phyloP scores from a whole-genome alignment of 805 yeast species.

The Yamadazyma akitaensis region DNA sequence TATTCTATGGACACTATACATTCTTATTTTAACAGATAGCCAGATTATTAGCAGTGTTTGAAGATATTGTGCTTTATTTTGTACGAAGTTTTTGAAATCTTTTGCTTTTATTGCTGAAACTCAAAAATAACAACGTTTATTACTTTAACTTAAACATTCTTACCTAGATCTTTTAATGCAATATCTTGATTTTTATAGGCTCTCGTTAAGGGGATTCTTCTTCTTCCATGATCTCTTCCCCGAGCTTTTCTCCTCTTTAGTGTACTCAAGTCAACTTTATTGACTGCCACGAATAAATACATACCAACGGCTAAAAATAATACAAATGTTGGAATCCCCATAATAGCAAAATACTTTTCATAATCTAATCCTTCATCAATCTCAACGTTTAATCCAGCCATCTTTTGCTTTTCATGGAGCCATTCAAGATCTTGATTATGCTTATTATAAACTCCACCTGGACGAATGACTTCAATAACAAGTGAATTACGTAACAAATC shows the following conservation, averaged over 20 bases:
- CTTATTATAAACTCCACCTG: slow-evolving; percentile 52
- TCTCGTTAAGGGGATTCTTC: slow-evolving; percentile 23
- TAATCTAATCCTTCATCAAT: slow-evolving; percentile 49
- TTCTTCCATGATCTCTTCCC: slow-evolving; percentile 27
- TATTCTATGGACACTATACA: too few species aligned
- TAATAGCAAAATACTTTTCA: slow-evolving; percentile 59
- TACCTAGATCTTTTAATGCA: slow-evolving; percentile 6
- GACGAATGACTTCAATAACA: slow-evolving; percentile 46
- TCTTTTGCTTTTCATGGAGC: slow-evolving; percentile 27
- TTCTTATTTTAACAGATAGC: too few species aligned
- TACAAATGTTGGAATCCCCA: slow-evolving; percentile 68
- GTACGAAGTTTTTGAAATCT: too few species aligned
- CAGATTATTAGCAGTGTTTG: too few species aligned
- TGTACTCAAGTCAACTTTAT: slow-evolving; percentile 46
- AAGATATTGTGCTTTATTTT: too few species aligned
- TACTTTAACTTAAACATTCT: not conserved
- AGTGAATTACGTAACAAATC: slow-evolving; percentile 42
- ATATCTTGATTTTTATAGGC: slow-evolving; percentile 18
- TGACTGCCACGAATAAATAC: slow-evolving; percentile 60
- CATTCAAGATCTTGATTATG: slow-evolving; percentile 41
- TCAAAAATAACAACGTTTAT: too few species aligned
- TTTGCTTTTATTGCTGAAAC: too few species aligned
- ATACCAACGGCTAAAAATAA: slow-evolving; percentile 55
- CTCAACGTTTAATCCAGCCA: slow-evolving; percentile 21
- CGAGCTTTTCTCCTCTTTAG: slow-evolving; percentile 28